Evolutionary conservation across 2,329 filamentous ascomycete genomes (phyloP), one percentile per base, ranked within the genome.

Genomic region (Cordyceps farinosa): DNA sequence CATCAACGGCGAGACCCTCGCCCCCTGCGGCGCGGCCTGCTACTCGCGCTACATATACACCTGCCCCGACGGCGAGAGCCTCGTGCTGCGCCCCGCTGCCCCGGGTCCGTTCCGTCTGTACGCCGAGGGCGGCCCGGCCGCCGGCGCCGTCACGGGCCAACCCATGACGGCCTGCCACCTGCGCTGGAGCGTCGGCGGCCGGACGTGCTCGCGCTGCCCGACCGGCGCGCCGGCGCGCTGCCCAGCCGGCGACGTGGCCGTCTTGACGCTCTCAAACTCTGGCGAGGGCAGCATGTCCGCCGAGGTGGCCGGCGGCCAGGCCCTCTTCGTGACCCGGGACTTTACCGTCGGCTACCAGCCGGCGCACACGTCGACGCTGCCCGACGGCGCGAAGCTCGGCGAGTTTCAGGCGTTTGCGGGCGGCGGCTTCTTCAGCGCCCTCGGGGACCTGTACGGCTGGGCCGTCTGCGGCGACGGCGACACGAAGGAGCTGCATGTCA

Each of bases 1-100:
- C 64, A 65, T 65, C n/a, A 70, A 70, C 17, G 73, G 73, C 60
- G 73, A 75, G 66, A 65, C 67, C 17, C 69, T 74, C 17, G 69
- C 69, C 29, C 69, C 68, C 66, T 75, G 73, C 69, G 68, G 67
- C 62, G 71, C 72, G 44, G 72, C 72, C 52, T 75, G 73, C 70
- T 75, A 74, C 70, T 70, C 67, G 69, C 71, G 66, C 52, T 74
- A 70, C 70, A 71, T 72, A 30, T 54, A 61, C 34, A 56, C 51
- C 42, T 64, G 63, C 57, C 11, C 22, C 47, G 22, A 32, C 47
- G 47, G 47, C 8, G 8, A 5, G 11, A 10, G 5, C 47, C 47
- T 50, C 27, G 11, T 27, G 22, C 27, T 10, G 27, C 47, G 22
- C 10, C 47, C 47, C 10, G 27, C 10, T 5, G 27, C 27, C 5